Percentiles rank a stretch among this genome's conserved stretches.
These are phyloP conservation scores for Harringtonia aguacate DNA, from an alignment of 2,329 filamentous ascomycete genomes.

Conservation along the genomic window DNA sequence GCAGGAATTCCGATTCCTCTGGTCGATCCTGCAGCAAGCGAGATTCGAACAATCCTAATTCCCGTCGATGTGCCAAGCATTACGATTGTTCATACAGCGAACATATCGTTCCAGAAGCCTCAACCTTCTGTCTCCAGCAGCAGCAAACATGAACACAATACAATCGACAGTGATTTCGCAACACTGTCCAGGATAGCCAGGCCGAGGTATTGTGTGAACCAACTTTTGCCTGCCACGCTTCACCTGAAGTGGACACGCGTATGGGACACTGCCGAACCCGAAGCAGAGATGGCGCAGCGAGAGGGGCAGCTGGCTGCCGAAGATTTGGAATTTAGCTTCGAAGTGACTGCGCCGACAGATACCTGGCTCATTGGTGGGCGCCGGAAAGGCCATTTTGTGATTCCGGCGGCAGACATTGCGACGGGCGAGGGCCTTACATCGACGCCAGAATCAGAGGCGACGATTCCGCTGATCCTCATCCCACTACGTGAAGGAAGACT, in stretches of 20 bases:
- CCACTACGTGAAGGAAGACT: slow-evolving; percentile 69
- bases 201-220: slow-evolving; percentile 46
- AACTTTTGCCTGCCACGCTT: slow-evolving; percentile 53
- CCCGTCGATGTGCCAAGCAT: slow-evolving; percentile 83
- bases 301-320: slow-evolving; percentile 7
- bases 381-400: slow-evolving; percentile 66
- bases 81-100: slow-evolving; percentile 71
- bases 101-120: slow-evolving; percentile 42
- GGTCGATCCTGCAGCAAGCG: slow-evolving; percentile 20
- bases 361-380: slow-evolving; percentile 80
- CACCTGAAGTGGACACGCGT: slow-evolving; percentile 50
- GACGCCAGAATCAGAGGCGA: slow-evolving; percentile 36
- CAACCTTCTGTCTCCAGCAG: no score
- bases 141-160: neutral
- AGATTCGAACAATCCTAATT: slow-evolving; percentile 62
- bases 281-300: slow-evolving; percentile 11
- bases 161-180: slow-evolving; percentile 8
- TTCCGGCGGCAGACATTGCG: slow-evolving; percentile 25
- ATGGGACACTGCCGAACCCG: slow-evolving; percentile 42
- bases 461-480: slow-evolving; percentile 64
- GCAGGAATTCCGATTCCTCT: slow-evolving; percentile 20
- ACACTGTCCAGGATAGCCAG: slow-evolving; percentile 15
- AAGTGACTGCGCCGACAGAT: slow-evolving; percentile 63
- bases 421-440: slow-evolving; percentile 20
- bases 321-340: slow-evolving; percentile 70